Base-by-base conservation (phyloP, 306 rosid genomes). In the Malus orientalis region DNA sequence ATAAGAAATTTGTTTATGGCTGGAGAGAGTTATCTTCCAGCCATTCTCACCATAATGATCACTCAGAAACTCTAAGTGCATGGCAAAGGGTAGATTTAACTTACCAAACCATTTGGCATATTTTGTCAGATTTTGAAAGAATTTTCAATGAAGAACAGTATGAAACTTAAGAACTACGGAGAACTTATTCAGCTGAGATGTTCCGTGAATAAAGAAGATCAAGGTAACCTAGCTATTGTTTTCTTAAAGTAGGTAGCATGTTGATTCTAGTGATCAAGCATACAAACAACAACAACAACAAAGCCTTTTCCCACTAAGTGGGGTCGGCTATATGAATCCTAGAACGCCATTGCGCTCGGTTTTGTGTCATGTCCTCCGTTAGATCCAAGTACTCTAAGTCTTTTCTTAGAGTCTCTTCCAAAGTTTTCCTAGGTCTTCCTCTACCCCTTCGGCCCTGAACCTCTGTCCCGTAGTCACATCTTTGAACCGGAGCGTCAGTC, bases 1-100 rank as follows among this genome's bases (percentile, higher is more conserved):
- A 18, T 12, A 29, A 25, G 30, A 22, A 64, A 19, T 44, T 71
- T 12, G n/a, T 10, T 49, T 4, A n/a, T 25, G 12, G 59, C 14
- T 42, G 16, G 42, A 72, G 57, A 14, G 12, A 74, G 55, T 14
- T 16, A 45, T 60, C 74, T 51, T 59, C 30, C 57, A 67, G 62
- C 61, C 29, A 47, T 30, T 81, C 58, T 71, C 70, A 19, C 29
- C 16, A 67, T 77, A 74, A 58, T 60, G 44, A 81, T 73, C 65
- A 33, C 53, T 42, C 36, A 58, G 69, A 58, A n/a, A 67, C 66
- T 22, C 27, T 38, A 40, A 44, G 69, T 45, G 65, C 47, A 33
- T 49, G 25, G 55, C 44, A 72, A 73, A 40, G 72, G 29, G 40
- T 55, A 29, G 74, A 67, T 70, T 70, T 38, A 22, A 7, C 29